A percentile compares a stretch with the other conserved stretches of the same genome.
These are phyloP conservation scores for Eucalyptus camaldulensis DNA, from an alignment of 345 rosid species.

Conservation along the genomic window DNA sequence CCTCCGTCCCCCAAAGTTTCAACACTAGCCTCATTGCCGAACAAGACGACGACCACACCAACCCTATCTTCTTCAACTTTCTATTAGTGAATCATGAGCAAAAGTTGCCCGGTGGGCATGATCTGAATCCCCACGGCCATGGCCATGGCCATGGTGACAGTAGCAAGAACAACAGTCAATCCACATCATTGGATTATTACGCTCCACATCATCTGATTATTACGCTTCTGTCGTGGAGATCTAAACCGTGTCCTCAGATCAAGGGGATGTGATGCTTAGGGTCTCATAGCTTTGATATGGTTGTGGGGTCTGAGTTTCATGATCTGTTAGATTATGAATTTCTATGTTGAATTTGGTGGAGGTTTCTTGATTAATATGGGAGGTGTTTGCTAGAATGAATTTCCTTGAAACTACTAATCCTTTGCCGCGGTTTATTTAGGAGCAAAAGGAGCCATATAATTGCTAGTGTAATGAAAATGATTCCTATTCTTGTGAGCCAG, in stretches of 20 bases:
- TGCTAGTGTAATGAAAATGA: neutral
- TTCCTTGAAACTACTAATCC: neutral
- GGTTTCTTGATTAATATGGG: neutral
- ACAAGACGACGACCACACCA: neutral
- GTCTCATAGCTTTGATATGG: neutral
- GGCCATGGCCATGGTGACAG: too few species aligned
- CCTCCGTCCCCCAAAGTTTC: slow-evolving; percentile 10
- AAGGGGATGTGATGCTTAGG: neutral
- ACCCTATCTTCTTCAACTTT: neutral
- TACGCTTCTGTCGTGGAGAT: neutral
- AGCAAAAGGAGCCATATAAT: neutral
- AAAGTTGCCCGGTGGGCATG: neutral
- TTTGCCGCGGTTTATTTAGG: too few species aligned
- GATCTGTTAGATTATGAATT: neutral
- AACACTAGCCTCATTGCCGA: neutral
- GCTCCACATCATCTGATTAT: neutral
- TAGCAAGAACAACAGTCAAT: neutral
- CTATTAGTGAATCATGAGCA: neutral
- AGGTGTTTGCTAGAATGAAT: neutral
- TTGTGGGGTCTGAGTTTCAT: neutral
- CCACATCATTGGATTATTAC: neutral
- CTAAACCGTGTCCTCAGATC: neutral
- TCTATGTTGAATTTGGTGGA: neutral
- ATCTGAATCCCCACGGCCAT: neutral
- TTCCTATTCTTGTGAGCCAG: too few species aligned